Percentiles rank a stretch among this genome's conserved stretches.
These are phyloP conservation scores for Termitomyces sp. DNA, from an alignment of 768 basidiomycete genomes.

Conservation along the genomic window DNA sequence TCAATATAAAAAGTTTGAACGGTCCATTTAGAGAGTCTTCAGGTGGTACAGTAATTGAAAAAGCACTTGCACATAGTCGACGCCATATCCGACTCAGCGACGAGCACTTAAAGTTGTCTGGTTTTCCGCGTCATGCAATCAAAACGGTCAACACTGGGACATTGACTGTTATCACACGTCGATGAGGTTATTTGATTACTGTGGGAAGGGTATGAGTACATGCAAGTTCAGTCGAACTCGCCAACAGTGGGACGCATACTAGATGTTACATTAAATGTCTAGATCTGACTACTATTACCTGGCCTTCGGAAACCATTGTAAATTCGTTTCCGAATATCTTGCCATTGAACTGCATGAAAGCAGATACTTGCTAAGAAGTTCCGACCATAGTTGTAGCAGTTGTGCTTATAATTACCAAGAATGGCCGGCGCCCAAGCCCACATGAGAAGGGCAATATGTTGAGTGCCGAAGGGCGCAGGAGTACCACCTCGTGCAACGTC, in stretches of 20 bases:
- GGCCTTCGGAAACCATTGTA: neutral
- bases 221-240: no score
- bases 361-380: neutral
- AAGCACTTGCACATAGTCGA: no score
- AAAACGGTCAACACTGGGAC: no score
- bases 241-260: neutral
- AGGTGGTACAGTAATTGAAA: no score
- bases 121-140: no score
- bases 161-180: no score
- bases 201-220: no score
- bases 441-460: slow-evolving; percentile 58
- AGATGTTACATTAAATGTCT: neutral
- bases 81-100: no score
- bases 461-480: slow-evolving; percentile 59
- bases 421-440: slow-evolving; percentile 57
- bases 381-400: neutral
- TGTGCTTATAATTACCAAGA: slow-evolving; percentile 47
- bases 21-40: no score
- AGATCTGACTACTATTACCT: neutral
- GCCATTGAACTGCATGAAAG: neutral
- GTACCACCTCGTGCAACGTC: slow-evolving; percentile 37
- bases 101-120: no score
- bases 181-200: no score
- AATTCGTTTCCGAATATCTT: neutral
- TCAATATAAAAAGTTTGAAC: no score